Percentiles rank a stretch among this genome's conserved stretches.
Conservation (phyloP, 2,329 filamentous ascomycete species). For the Phialophora expanda region DNA sequence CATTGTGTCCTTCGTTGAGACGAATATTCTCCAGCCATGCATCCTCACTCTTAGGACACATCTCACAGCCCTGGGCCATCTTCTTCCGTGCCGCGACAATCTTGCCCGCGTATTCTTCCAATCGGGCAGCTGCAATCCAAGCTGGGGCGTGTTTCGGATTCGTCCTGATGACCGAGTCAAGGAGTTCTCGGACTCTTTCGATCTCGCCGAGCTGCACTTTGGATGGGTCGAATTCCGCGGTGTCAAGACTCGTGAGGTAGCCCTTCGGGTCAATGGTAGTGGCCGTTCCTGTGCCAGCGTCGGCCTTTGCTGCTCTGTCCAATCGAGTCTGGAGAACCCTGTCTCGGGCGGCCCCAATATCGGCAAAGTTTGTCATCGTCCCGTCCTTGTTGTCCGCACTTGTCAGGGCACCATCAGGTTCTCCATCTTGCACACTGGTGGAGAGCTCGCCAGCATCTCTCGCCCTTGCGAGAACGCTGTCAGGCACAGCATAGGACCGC, state of each 20-base stretch:
- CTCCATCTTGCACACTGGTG: constrained; percentile 86
- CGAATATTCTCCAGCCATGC: constrained; percentile 96
- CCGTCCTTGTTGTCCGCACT: constrained; percentile 67
- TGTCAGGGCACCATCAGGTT: constrained; percentile 54
- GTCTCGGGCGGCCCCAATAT: constrained; percentile 94
- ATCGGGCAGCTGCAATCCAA: constrained; percentile 90
- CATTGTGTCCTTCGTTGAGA: constrained; percentile 88
- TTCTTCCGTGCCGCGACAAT: constrained; percentile 85
- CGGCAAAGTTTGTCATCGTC: constrained; percentile 96
- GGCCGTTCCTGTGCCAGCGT: constrained; percentile 75
- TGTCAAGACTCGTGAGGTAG: constrained; percentile 89
- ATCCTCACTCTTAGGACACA: constrained; percentile 92
- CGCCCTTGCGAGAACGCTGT: constrained; percentile 89
- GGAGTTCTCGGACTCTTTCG: constrained; percentile 84
- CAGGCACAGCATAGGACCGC: constrained; percentile 93
- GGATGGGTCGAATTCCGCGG: constrained; percentile 76
- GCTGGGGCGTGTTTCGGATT: constrained; percentile 93
- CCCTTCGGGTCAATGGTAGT: constrained; percentile 94
- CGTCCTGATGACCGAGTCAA: constrained; percentile 97
- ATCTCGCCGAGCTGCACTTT: constrained; percentile 91
- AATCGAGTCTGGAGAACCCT: constrained; percentile 94
- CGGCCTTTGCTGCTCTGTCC: constrained; percentile 80
- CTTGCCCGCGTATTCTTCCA: constrained; percentile 93
- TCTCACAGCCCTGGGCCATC: constrained; percentile 84
- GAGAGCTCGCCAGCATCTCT: constrained; percentile 80